A percentile compares a stretch with the other conserved stretches of the same genome.
Conservation (phyloP, 2,329 filamentous ascomycete species). For the Penicillium olsonii region DNA sequence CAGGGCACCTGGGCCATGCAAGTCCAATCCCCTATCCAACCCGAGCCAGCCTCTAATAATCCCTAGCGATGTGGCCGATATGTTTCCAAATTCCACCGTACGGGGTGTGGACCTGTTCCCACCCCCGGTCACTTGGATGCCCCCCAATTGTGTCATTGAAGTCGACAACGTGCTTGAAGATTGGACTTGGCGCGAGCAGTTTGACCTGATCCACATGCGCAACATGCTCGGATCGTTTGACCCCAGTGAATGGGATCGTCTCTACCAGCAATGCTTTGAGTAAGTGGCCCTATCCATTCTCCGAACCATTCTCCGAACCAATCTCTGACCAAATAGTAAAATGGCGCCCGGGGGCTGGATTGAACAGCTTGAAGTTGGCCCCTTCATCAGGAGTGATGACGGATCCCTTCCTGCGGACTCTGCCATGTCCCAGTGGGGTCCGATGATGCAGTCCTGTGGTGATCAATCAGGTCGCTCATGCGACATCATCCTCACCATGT, state of each 20-base stretch:
- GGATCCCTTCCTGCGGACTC: conserved; percentile 15
- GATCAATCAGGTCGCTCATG: conserved; percentile 23
- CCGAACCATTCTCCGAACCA: not conserved
- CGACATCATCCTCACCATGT: conserved; percentile 25
- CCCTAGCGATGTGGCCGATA: conserved; percentile 22
- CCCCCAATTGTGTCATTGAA: conserved; percentile 32
- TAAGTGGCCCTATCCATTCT: not conserved
- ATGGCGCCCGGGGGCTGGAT: conserved; percentile 24
- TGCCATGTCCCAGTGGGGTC: conserved; percentile 16
- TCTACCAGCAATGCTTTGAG: conserved; percentile 22
- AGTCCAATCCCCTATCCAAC: not conserved
- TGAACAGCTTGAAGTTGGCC: conserved; percentile 21
- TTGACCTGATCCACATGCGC: conserved; percentile 30
- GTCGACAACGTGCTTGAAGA: conserved; percentile 27
- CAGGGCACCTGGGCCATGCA: conserved; percentile 22
- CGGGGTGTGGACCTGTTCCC: conserved; percentile 30
- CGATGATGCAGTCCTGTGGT: conserved; percentile 20
- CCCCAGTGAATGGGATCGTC: conserved; percentile 15
- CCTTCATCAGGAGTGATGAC: conserved; percentile 17
- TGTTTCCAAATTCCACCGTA: conserved; percentile 21
- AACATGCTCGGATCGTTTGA: conserved; percentile 19
- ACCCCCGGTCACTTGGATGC: conserved; percentile 24
- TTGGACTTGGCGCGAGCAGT: conserved; percentile 26
- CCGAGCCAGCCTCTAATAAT: not conserved
- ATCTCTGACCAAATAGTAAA: conserved; percentile 13